Conservation (phyloP, 2,329 filamentous ascomycete species). For the Aureobasidium sp. region DNA sequence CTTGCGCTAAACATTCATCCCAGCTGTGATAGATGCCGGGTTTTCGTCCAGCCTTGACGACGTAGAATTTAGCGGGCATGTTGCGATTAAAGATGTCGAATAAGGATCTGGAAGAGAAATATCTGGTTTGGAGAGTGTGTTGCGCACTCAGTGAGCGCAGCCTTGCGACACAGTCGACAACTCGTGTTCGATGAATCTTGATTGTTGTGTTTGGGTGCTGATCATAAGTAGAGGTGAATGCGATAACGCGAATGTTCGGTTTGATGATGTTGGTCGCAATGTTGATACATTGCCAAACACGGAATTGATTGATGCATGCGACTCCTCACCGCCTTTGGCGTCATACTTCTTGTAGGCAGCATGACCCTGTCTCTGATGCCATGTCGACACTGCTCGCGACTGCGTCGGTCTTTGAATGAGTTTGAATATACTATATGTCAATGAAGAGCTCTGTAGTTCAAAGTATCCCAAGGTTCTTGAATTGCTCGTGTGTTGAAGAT, state of each 20-base stretch:
- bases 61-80: constrained; percentile 51
- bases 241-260: not conserved
- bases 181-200: not conserved
- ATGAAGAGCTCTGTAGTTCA: not conserved
- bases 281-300: constrained; percentile 11
- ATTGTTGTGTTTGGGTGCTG: not conserved
- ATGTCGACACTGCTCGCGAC: too few species aligned
- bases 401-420: too few species aligned
- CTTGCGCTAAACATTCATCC: constrained; percentile 55
- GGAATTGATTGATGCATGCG: constrained; percentile 6
- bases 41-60: constrained; percentile 52
- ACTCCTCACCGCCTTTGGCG: constrained; percentile 3
- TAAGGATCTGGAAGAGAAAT: not conserved
- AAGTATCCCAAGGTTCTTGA: too few species aligned
- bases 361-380: not conserved
- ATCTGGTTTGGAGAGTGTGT: not conserved
- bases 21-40: constrained; percentile 59
- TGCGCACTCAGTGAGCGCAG: not conserved
- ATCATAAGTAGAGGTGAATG: not conserved
- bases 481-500: too few species aligned
- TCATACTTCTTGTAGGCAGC: not conserved
- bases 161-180: not conserved
- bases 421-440: not conserved
- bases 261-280: not conserved
- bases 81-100: constrained; percentile 37